Base-by-base conservation (phyloP, 345 rosid species). In the Syzygium aromaticum region DNA sequence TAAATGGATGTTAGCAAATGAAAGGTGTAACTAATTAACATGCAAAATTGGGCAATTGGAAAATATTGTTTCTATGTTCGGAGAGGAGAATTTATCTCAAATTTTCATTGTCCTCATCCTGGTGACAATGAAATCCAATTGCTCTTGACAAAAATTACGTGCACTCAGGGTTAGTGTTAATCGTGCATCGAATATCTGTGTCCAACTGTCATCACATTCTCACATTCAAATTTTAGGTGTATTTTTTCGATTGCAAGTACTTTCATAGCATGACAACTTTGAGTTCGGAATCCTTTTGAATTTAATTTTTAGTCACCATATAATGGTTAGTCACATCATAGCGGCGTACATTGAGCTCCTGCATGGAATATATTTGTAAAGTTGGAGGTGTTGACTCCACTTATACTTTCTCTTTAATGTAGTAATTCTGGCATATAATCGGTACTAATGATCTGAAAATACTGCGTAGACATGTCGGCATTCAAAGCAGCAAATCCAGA, bases 401-500 rank as follows among this genome's bases (percentile, higher is more conserved):
- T 85, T 63, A 59, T 25, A 23, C 46, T 28, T 28, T 12, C 89
- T 78, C 49, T 87, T 87, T 33, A 28, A 84, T 88, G 52, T 54
- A 23, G 86, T 61, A 53, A 63, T 54, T 38, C 86, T 77, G 83
- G 8, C 88, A 27, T 27, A 54, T 23, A 30, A 51, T 54, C 25
- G 83, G 17, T 52, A 54, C 78, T 67, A 21, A 87, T 89, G 14
- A 85, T 77, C 21, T 82, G 77, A 57, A 38, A 40, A 86, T 84
- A 77, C 86, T 84, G 90, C 86, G 84, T 88, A 96, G 99, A 98
- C 90, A 98, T 96, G 99, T 96, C 99, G 56, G 99, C 98, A 89
- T 98, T 98, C 92, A 96, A 98, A 96, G 99, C 99, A 77, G 99
- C 99, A 89, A 98, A 98, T 90, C 98, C 98, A 84, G 95, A 93